Evolutionary conservation across 1,139 yeast species (phyloP), one percentile per base, ranked within the genome.

Genomic region (Kodamaea plutei): DNA sequence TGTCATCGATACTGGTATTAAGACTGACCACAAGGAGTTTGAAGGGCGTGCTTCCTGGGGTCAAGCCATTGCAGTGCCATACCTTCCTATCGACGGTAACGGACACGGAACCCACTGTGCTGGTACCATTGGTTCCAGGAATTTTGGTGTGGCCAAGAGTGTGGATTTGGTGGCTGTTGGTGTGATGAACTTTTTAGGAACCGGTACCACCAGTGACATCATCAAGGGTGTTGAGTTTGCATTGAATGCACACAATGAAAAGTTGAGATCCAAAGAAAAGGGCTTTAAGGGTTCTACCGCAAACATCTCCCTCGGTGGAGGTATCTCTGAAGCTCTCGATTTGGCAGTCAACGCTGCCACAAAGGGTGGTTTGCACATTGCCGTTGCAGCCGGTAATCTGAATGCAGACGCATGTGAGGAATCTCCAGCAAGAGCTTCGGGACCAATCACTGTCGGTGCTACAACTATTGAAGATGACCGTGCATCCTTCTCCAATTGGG

Each of bases 81-180:
- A 56, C 38, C 44, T 56, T 20, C 54, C 59, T 35, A 37, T 54
- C 18, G 73, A 65, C 42, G 65, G 58, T 16, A 57, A 64, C 38
- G 58, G 58, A 21, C 73, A 66, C 41, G 73, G 73, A 22, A 64
- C 69, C 26, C 73, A 66, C 43, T 63, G 67, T 47, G 72, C 72
- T 13, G 73, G 73, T 40, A 62, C 60, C 29, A 64, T 66, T 44
- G 73, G 69, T 18, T 61, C 69, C 25, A 53, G 52, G 43, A 47
- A 64, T 8, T 66, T 60, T 39, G 73, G 73, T 30, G 56, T 66
- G 23, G 71, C 72, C 34, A 66, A 66, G 44, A 50, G 60, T 20
- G 73, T 61, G 19, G 52, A 62, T 24, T 45, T 66, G 39, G 69
- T 63, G 31, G 71, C 71, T 6, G 63, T 66, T 14, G 60, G 63